phyloP scores from a whole-genome alignment of 202 grass and related monocot genomes.

The Setaria viridis region DNA sequence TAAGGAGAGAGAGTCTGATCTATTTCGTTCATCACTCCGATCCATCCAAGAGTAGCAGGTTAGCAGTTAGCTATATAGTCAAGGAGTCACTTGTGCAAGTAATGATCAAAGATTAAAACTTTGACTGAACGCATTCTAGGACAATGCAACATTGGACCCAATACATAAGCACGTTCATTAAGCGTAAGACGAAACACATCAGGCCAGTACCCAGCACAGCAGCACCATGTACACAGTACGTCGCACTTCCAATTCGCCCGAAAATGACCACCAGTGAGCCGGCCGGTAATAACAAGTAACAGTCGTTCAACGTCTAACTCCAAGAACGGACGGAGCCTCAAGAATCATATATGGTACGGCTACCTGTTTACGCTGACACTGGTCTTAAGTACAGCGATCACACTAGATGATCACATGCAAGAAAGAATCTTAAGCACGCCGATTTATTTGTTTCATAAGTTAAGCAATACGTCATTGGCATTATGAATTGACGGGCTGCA shows the following conservation, averaged over 20 bases:
- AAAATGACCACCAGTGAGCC: background rate
- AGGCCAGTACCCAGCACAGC: background rate
- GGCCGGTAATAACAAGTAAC: background rate
- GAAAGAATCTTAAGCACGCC: constrained; percentile 28
- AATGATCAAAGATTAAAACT: background rate
- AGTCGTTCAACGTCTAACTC: background rate
- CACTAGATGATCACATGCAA: constrained; percentile 34
- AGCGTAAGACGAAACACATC: background rate
- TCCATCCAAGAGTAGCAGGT: too few species aligned
- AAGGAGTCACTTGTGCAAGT: background rate
- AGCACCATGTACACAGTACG: background rate
- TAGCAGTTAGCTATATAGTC: background rate
- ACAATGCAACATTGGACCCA: background rate
- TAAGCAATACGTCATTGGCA: constrained; percentile 21
- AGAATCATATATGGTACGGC: background rate
- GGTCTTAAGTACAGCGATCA: constrained; percentile 12
- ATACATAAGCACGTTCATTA: background rate
- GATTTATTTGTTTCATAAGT: constrained; percentile 15
- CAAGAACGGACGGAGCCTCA: background rate
- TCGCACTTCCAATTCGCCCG: background rate
- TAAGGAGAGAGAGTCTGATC: too few species aligned
- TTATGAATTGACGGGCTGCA: constrained; percentile 49
- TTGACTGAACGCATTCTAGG: background rate
- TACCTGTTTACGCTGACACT: constrained; percentile 14
- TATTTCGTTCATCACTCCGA: background rate